Base-by-base conservation (phyloP, 805 yeast genomes). In the Candida corydali region DNA sequence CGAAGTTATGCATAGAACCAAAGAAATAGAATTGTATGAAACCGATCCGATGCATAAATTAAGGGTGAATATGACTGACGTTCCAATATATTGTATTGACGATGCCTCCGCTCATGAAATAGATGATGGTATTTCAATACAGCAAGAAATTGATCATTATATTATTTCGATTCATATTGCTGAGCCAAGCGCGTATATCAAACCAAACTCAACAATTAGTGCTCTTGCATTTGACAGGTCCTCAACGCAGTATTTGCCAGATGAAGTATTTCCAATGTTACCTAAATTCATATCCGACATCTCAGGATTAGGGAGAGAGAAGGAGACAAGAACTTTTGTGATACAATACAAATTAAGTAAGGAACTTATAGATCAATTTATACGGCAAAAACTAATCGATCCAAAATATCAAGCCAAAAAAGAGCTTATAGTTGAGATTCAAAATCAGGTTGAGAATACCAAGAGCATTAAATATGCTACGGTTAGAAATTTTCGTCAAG, bases 91-190 rank as follows among this genome's bases (percentile, higher is more conserved):
- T 54, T 88, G 97, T 59, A 86, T 91, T 40, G 98, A 93, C 59
- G 70, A 82, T 3, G 75, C 66, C 3, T 70, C 70, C 28, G 95
- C 98, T 0, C 82, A 82, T 46, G 98, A 93, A 57, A 83, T 93
- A 41, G 98, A 91, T 57, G 98, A 91, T 59, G 98, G 97, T 32
- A 69, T 91, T 18, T 77, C 96, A 1, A 64, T 91, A 14, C 64
- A 63, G 29, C 36, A 52, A 3, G 49, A 48, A 19, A 43, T 45
- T 18, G 35, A 36, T 3, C 51, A 51, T 10, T 75, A 62, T 46
- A 60, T 65, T 8, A 46, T 89, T 4, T 73, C 81, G 20, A 69
- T 87, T 2, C 95, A 84, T 55, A 76, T 91, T 43, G 97, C 98
- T 1, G 88, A 91, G 55, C 97, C 97, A 0, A 69, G 86, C 0